These are phyloP conservation scores for Priceomyces haplophilus DNA, from an alignment of 805 yeast species.

Conservation along the genomic window DNA sequence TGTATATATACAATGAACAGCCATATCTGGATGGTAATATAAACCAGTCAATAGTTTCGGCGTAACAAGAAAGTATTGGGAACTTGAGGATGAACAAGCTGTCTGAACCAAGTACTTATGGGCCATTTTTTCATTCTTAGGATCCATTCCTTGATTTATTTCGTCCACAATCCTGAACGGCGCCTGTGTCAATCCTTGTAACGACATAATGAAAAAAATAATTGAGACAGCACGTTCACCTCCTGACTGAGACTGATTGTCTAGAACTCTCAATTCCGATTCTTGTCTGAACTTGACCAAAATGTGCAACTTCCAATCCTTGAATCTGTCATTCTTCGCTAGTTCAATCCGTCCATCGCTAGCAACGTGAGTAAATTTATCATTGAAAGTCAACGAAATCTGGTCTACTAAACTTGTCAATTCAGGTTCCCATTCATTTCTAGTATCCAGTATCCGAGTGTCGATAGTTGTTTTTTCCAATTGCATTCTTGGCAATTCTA, in stretches of 20 bases:
- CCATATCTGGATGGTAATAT: constrained; percentile 75
- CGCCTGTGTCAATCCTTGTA: constrained; percentile 82
- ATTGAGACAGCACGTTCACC: constrained; percentile 98
- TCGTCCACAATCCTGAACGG: constrained; percentile 97
- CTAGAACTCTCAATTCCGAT: constrained; percentile 66
- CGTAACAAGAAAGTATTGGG: constrained; percentile 90
- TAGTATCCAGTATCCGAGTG: constrained; percentile 36
- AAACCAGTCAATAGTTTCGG: constrained; percentile 83
- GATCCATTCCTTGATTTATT: constrained; percentile 98
- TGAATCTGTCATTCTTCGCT: constrained; percentile 48
- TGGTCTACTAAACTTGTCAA: constrained; percentile 49
- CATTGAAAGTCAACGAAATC: constrained; percentile 64
- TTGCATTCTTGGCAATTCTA: constrained; percentile 35
- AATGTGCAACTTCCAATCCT: constrained; percentile 82
- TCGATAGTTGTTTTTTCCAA: constrained; percentile 26
- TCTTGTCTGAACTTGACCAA: constrained; percentile 81
- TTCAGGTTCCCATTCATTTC: constrained; percentile 58
- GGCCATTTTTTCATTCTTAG: constrained; percentile 81
- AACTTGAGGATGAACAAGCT: constrained; percentile 57
- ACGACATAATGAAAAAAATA: constrained; percentile 81
- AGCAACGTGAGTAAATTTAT: constrained; percentile 69
- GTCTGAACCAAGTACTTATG: constrained; percentile 82
- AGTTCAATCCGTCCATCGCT: constrained; percentile 82
- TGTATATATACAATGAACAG: constrained; percentile 71
- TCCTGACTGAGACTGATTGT: constrained; percentile 91